Evolutionary conservation across 768 basidiomycete species (phyloP), one percentile per base, ranked within the genome.

Genomic region (Lactarius tabidus): DNA sequence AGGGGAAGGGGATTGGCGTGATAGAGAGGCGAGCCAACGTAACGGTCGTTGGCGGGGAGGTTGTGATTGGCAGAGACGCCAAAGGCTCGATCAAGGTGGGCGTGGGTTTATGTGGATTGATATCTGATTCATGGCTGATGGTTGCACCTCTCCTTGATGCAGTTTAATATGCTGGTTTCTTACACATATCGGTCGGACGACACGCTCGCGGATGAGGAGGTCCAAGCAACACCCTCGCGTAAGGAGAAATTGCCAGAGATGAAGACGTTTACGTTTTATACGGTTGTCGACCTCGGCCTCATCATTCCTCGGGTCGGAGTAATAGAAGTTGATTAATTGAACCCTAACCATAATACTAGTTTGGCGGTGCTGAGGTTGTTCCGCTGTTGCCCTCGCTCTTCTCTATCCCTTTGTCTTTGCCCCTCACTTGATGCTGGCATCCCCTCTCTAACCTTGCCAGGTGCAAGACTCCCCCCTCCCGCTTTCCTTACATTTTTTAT

Each of bases 181-280:
- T 98, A 93, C 75, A 96, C 94, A 0, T 99, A 98, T 74, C 85
- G 90, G 38, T 89, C 93, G 0, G 96, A 98, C 71, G 95, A 97
- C 66, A 82, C 87, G 28, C 80, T 85, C 2, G 84, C 85, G 1
- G 87, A 88, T 59, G 83, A 85, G 66, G 84, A 83, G 59, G 82
- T 64, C 60, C 63, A 36, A 17, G 59, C 29, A 26, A 70, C 64
- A n/a, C 80, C 48, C 76, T 80, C 20, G 79, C 79, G 71, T 64
- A 73, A 77, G n/a, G 73, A 77, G 56, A 84, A 85, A 67, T 73
- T 77, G 1, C 85, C 88, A 2, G 91, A 91, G 73, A 85, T 87
- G 70, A 94, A 93, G 77, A 92, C 89, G 7, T 95, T 96, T 75
- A 86, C 90, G 35, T 97, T 96, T 75, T 95, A 91, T 72, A 90